A percentile compares a stretch with the other conserved stretches of the same genome.
Evolutionary conservation across 139 green algal species (phyloP).

Genomic region (Parachlorella kessleri): DNA sequence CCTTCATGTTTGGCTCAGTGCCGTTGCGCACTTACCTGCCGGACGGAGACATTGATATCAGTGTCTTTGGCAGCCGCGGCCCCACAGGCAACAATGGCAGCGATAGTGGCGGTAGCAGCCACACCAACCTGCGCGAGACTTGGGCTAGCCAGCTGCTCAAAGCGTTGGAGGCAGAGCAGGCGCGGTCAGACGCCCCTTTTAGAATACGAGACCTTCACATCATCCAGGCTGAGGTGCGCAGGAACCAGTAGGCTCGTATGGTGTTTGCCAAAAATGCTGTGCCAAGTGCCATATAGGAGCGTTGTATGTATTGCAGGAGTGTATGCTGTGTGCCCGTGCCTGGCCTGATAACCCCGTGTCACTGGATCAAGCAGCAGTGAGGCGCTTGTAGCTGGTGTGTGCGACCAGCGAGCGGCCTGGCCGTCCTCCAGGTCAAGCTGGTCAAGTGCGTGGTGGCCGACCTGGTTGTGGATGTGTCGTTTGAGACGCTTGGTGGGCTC

Average conservation of each 20-base stretch:
- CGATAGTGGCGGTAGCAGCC: neutral
- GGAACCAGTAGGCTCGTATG: too few relatives aligned
- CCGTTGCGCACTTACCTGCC: slow-evolving; percentile 94
- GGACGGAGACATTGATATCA: slow-evolving; percentile 97
- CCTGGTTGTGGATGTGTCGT: slow-evolving; percentile 98
- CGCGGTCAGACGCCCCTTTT: slow-evolving; percentile 57
- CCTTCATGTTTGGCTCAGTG: slow-evolving; percentile 93
- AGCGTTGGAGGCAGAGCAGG: slow-evolving; percentile 72
- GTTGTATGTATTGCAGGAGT: too few relatives aligned
- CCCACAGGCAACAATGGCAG: neutral
- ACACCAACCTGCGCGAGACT: slow-evolving; percentile 48
- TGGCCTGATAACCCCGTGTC: too few relatives aligned
- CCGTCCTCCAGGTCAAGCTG: slow-evolving; percentile 55
- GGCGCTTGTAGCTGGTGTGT: too few relatives aligned
- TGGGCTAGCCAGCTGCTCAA: slow-evolving; percentile 69
- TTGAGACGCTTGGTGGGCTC: slow-evolving; percentile 92
- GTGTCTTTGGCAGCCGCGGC: slow-evolving; percentile 61
- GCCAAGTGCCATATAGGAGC: too few relatives aligned
- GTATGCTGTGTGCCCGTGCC: too few relatives aligned
- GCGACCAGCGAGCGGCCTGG: neutral
- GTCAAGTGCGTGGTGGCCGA: slow-evolving; percentile 96
- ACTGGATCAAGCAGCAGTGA: too few relatives aligned
- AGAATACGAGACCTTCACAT: slow-evolving; percentile 77
- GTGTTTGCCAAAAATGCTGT: too few relatives aligned
- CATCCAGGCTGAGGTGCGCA: slow-evolving; percentile 90